These are phyloP conservation scores for Trypanosoma caninum DNA, from an alignment of 208 protist species.

Conservation along the genomic window DNA sequence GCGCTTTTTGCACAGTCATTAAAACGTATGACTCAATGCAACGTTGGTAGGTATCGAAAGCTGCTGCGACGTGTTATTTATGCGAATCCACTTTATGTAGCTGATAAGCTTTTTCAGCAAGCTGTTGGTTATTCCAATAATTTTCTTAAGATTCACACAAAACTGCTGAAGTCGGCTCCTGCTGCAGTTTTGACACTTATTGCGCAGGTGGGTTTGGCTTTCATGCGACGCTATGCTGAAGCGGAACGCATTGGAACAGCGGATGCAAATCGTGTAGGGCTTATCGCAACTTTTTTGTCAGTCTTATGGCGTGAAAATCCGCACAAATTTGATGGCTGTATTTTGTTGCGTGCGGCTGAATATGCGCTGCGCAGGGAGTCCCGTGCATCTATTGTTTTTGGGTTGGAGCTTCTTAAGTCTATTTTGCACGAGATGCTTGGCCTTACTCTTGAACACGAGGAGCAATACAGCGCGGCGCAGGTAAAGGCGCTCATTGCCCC, in stretches of 20 bases:
- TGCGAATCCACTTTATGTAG: slow-evolving; percentile 63
- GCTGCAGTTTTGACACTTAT: slow-evolving; percentile 52
- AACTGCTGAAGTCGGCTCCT: slow-evolving; percentile 50
- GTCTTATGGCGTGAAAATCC: slow-evolving; percentile 58
- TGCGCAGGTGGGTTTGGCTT: slow-evolving; percentile 40
- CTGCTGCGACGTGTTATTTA: slow-evolving; percentile 56
- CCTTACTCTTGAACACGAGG: slow-evolving; percentile 54
- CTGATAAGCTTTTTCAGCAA: slow-evolving; percentile 63
- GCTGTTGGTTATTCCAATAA: slow-evolving; percentile 78
- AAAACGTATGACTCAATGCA: slow-evolving; percentile 65
- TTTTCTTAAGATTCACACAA: slow-evolving; percentile 65
- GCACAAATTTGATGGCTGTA: slow-evolving; percentile 28
- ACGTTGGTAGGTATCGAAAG: slow-evolving; percentile 45
- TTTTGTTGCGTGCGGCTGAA: slow-evolving; percentile 60
- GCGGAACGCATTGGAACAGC: slow-evolving; percentile 35
- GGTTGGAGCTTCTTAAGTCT: slow-evolving; percentile 56
- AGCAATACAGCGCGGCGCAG: slow-evolving; percentile 62
- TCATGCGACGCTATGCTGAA: slow-evolving; percentile 50
- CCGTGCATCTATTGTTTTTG: slow-evolving; percentile 43
- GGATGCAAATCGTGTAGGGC: slow-evolving; percentile 38
- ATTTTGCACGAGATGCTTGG: slow-evolving; percentile 51
- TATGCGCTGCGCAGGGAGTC: slow-evolving; percentile 47
- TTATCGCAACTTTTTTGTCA: slow-evolving; percentile 51
- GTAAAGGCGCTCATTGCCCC: slow-evolving; percentile 37
- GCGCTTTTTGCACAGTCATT: slow-evolving; percentile 62